Conservation (phyloP, 305 asterid genomes). For the Solanum hybrid region DNA sequence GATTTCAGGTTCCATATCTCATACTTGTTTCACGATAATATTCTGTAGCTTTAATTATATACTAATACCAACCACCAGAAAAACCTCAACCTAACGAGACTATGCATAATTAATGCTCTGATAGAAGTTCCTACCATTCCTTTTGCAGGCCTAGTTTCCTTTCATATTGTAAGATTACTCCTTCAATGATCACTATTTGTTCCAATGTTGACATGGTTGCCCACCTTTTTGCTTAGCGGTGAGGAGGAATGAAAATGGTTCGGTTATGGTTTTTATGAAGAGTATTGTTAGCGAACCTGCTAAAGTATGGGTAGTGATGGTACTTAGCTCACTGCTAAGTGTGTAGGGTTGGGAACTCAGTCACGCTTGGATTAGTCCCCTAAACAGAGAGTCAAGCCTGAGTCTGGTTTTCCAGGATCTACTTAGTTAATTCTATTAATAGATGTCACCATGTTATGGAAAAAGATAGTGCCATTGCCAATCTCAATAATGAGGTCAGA, state of each 20-base stretch:
- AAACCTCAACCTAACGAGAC: not conserved
- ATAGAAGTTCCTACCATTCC: not conserved
- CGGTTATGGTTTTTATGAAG: not conserved
- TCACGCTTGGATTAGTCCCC: not conserved
- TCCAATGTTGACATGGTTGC: not conserved
- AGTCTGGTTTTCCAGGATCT: not conserved
- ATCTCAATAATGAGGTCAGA: not conserved
- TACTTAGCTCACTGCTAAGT: not conserved
- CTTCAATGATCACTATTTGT: not conserved
- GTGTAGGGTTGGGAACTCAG: not conserved
- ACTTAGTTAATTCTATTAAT: not conserved
- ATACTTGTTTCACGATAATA: not conserved
- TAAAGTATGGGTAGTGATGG: not conserved
- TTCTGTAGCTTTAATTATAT: not conserved
- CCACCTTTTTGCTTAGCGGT: not conserved
- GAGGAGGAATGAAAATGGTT: conserved; percentile 1
- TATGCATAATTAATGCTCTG: not conserved
- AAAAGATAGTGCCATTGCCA: not conserved
- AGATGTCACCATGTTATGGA: not conserved
- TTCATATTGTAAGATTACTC: not conserved
- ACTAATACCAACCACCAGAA: not conserved
- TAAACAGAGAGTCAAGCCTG: not conserved
- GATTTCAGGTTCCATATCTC: not conserved
- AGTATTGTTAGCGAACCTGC: not conserved
- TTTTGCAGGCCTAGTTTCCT: not conserved